Evolutionary conservation across 345 rosid species (phyloP), one percentile per base, ranked within the genome.

Genomic region (Syzygium jambos): DNA sequence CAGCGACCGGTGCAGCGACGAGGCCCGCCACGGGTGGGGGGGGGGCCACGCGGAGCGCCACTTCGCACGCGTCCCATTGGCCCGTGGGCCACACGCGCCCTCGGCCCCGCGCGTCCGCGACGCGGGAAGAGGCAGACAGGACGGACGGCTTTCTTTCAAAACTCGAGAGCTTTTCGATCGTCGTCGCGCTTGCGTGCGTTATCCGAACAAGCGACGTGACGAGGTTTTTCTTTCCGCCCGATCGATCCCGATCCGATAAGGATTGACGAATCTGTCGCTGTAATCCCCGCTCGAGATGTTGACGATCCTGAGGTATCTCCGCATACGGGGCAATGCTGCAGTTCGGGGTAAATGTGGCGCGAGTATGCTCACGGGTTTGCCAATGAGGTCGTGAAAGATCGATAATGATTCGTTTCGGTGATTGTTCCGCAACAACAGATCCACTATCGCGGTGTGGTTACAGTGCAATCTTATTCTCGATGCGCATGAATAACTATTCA

Each of bases 401-500:
- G 7, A 43, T 5, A 43, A 5, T 4, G 7, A 43, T 43, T 43
- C 1, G 46, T 43, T 43, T 43, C 7, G 1, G 6, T 43, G 46
- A 43, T 43, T 43, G 46, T 6, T 43, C 6, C 1, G 46, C 46
- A 43, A 43, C 46, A 43, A 43, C 0, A 43, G 5, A 43, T 43
- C 46, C 6, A 56, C 11, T 23, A 22, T 9, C 12, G 10, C 10
- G 61, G 0, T 1, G 4, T 56, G 0, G 9, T 54, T 54, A 19
- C 2, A 19, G 3, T 7, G 0, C 4, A 7, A 7, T 55, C 61
- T 56, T 56, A 56, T 56, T 56, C 61, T 56, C 25, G 0, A 56
- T 11, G 0, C 1, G 23, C 6, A 0, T 10, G 25, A 12, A 4
- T 0, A 2, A 1, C 0, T 0, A 23, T 56, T 56, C 23, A 10